These are phyloP conservation scores for Cicer pinnatifidum DNA, from an alignment of 306 rosid genomes.

Conservation along the genomic window DNA sequence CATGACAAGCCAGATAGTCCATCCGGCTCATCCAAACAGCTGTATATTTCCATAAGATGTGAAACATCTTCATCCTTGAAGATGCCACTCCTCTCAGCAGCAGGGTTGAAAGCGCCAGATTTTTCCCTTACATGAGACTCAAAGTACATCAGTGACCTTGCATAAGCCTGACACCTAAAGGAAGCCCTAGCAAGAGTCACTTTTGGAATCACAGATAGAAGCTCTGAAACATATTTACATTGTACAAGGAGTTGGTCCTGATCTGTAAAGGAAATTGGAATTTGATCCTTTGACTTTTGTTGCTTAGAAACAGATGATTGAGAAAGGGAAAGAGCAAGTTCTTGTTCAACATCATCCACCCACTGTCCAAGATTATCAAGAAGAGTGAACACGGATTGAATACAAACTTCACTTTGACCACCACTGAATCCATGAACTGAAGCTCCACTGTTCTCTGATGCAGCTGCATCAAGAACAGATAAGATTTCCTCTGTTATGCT, in stretches of 20 bases:
- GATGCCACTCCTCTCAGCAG: conserved; percentile 83
- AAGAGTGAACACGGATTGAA: conserved; percentile 95
- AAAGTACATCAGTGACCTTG: conserved; percentile 95
- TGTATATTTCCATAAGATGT: conserved; percentile 89
- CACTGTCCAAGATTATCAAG: conserved; percentile 99
- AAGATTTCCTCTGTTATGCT: conserved; percentile 86
- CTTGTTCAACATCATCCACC: conserved; percentile 91
- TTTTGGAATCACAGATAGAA: conserved; percentile 82
- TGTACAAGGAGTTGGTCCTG: conserved; percentile 76
- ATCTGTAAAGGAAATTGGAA: conserved; percentile 52
- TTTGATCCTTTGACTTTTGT: conserved; percentile 68
- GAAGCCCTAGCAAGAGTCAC: conserved; percentile 91
- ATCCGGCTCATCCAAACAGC: conserved; percentile 95
- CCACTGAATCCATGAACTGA: conserved; percentile 70
- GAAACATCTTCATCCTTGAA: conserved; percentile 86
- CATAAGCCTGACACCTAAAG: conserved; percentile 92
- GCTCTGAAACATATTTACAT: conserved; percentile 84
- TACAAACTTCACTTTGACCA: conserved; percentile 93
- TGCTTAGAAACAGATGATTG: conserved; percentile 66
- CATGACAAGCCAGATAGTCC: conserved; percentile 88
- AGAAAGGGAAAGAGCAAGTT: conserved; percentile 72
- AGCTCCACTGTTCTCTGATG: conserved; percentile 79
- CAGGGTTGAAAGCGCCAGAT: conserved; percentile 98
- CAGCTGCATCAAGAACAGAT: conserved; percentile 86
- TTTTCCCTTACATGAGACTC: conserved; percentile 80